Base-by-base conservation (phyloP, 495 filamentous ascomycete genomes). In the Daldinia grandis region DNA sequence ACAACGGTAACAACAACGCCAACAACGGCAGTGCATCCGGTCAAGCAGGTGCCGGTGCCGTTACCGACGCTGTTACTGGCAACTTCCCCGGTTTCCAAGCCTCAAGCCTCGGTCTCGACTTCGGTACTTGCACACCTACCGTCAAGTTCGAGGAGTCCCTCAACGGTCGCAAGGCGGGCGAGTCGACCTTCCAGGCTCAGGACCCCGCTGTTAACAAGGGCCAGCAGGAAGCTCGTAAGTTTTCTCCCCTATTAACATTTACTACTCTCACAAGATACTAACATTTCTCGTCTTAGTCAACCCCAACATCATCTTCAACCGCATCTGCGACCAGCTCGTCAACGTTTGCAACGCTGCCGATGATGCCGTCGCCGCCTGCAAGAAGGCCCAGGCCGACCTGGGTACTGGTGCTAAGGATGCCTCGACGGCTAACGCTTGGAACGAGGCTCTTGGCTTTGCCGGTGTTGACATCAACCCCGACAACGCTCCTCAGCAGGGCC, bases 301-400 rank as follows among this genome's bases (percentile, higher is more conserved):
- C 81, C 84, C 85, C 59, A 82, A 83, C 78, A 90, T 89, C 82
- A 90, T 89, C 81, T 87, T 87, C 79, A 89, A 88, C 82, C 84
- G 86, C 60, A 83, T 89, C 75, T 87, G 86, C 74, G 86, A 89
- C 77, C 86, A 88, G 81, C 81, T 89, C 33, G 82, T 53, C 76
- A 85, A 85, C 75, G 80, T 87, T 44, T 89, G 87, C 80, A 79
- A 76, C 42, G 86, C 86, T 51, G 86, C 85, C 76, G 76, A 78
- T 37, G 87, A 86, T 33, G 87, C 85, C 58, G 78, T 83, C 76
- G 72, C 78, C 37, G 80, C 81, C 3, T 85, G 82, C 76, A 58
- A 59, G 53, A 74, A 60, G 3, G 87, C 85, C 15, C 76, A 83
- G 76, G 76, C 79, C 2, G 53, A 78, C 62, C 78, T 85, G 33